Percentiles rank a stretch among this genome's conserved stretches.
Evolutionary conservation across 257 asterid genomes (phyloP).

Genomic region (Solanum pennellii): DNA sequence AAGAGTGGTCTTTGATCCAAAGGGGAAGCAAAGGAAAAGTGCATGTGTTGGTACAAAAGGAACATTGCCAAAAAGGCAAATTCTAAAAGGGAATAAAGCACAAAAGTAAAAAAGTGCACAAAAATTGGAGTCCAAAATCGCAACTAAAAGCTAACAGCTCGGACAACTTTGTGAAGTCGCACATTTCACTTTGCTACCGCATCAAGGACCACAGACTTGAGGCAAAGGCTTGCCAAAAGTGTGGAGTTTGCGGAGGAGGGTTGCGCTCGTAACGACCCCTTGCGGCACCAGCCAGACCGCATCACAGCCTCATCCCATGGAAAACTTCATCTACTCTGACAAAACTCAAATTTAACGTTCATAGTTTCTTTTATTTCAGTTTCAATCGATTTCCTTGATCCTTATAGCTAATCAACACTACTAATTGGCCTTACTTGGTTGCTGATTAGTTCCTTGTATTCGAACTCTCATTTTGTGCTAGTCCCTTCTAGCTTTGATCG

Average conservation of each 20-base stretch:
- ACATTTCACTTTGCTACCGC: background rate
- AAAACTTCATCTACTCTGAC: background rate
- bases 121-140: background rate
- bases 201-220: background rate
- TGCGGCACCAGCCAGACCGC: background rate
- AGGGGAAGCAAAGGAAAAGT: background rate
- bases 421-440: background rate
- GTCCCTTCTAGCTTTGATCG: background rate
- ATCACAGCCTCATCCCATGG: background rate
- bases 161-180: background rate
- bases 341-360: background rate
- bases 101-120: background rate
- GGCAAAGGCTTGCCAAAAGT: background rate
- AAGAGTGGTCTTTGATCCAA: background rate
- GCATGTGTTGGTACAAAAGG: background rate
- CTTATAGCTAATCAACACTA: background rate
- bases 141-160: background rate
- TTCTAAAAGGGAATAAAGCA: background rate
- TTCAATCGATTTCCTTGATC: background rate
- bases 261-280: background rate
- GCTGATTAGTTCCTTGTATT: background rate
- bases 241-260: background rate
- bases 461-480: background rate
- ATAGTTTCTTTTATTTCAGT: background rate
- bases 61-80: background rate